A percentile compares a stretch with the other conserved stretches of the same genome.
phyloP scores from a whole-genome alignment of 2,329 filamentous ascomycete species.

The Sodiomyces alkalinus region DNA sequence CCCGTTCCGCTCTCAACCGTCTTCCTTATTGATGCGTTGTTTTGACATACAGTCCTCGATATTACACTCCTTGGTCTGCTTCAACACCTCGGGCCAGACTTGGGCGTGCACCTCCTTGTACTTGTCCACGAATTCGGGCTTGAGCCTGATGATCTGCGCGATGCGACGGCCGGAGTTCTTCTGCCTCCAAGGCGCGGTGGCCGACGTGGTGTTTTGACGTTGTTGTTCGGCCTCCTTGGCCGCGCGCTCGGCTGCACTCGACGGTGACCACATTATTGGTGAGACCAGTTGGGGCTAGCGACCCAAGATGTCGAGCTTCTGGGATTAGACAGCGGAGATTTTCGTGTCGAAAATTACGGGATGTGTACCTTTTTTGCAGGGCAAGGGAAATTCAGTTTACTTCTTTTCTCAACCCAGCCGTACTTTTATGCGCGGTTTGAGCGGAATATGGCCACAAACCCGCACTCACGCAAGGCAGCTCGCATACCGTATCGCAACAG shows the following conservation, averaged over 20 bases:
- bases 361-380: no score
- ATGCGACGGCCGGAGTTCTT: constrained; percentile 38
- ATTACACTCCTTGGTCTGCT: constrained; percentile 61
- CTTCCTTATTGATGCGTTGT: no score
- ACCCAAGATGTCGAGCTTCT: no score
- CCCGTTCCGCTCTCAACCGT: no score
- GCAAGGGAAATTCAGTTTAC: no score
- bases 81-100: constrained; percentile 64
- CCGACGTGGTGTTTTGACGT: constrained; percentile 1
- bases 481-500: no score
- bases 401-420: no score
- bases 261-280: not conserved
- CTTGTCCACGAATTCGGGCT: constrained; percentile 46
- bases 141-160: constrained; percentile 58
- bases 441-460: no score
- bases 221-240: not conserved
- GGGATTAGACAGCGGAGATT: no score
- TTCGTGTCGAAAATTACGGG: no score
- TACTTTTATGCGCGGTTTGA: no score
- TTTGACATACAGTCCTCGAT: constrained; percentile 58
- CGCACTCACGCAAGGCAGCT: no score
- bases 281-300: constrained; percentile 1
- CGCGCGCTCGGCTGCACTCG: not conserved
- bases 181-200: constrained; percentile 9
- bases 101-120: constrained; percentile 62